Evolutionary conservation across 441 rosid genomes (phyloP).

Genomic region (Syzygium syzygioides): DNA sequence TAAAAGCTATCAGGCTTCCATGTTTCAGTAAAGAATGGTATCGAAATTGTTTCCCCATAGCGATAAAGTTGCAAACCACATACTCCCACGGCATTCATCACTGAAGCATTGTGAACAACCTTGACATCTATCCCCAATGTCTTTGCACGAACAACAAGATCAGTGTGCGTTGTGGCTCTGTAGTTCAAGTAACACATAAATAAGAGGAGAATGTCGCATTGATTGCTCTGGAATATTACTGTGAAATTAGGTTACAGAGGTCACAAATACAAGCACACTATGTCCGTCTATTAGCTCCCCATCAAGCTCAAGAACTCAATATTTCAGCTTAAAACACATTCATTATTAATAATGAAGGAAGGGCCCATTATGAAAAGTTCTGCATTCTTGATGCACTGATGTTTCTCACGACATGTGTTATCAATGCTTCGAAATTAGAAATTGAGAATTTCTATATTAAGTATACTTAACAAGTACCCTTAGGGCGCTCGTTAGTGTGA

Average conservation of each 20-base stretch:
- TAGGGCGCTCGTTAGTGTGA: not conserved
- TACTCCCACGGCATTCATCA: constrained; percentile 89
- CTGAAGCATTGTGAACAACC: constrained; percentile 88
- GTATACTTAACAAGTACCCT: not conserved
- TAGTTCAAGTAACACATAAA: constrained; percentile 9
- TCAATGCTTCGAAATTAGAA: not conserved
- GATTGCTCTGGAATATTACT: not conserved
- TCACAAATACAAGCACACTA: not conserved
- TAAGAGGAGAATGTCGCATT: not conserved
- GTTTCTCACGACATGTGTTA: not conserved
- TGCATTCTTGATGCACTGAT: not conserved
- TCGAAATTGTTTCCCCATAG: constrained; percentile 86
- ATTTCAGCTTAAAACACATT: not conserved
- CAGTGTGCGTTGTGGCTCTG: constrained; percentile 92
- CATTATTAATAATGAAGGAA: not conserved
- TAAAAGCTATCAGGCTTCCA: constrained; percentile 97
- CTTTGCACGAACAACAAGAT: constrained; percentile 90
- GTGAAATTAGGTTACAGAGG: not conserved
- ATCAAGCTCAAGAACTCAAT: not conserved
- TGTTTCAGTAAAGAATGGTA: constrained; percentile 79
- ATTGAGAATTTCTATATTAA: not conserved
- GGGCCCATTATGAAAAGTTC: not conserved
- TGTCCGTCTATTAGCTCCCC: not conserved
- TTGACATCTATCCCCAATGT: constrained; percentile 56
- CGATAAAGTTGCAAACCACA: constrained; percentile 92